phyloP scores from a whole-genome alignment of 2,329 filamentous ascomycete genomes.

The Xylariaceae sp. region DNA sequence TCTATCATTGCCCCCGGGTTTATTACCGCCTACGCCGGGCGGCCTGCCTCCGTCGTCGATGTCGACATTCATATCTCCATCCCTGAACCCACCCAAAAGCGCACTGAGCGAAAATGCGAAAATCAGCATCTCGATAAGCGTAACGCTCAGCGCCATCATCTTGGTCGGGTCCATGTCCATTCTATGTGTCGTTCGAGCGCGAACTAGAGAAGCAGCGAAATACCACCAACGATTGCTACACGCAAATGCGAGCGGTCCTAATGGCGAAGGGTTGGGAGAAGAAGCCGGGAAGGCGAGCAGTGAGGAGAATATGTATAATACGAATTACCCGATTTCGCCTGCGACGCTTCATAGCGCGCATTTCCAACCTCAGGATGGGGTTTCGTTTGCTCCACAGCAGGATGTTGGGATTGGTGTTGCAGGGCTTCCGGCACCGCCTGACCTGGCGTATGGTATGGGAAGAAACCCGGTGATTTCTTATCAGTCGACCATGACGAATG shows the following conservation, averaged over 20 bases:
- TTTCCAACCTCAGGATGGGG: no score
- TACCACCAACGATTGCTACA: slow-evolving; percentile 4
- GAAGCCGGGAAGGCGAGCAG: no score
- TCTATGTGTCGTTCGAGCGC: slow-evolving; percentile 9
- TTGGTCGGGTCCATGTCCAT: slow-evolving; percentile 10
- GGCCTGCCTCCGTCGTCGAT: not conserved
- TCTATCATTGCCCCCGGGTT: no score
- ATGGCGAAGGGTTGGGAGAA: not conserved
- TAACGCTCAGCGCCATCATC: slow-evolving; percentile 13
- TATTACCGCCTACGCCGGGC: no score
- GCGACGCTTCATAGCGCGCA: no score
- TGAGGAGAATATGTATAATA: no score
- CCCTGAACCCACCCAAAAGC: not conserved
- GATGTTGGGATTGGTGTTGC: not conserved
- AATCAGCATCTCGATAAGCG: slow-evolving; percentile 12
- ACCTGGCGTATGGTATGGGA: not conserved
- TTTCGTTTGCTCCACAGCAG: no score
- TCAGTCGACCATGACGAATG: no score
- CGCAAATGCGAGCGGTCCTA: not conserved
- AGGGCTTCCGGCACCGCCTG: not conserved
- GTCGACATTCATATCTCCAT: slow-evolving; percentile 9
- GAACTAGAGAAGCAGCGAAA: slow-evolving; percentile 2
- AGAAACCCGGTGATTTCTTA: no score
- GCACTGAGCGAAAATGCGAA: slow-evolving; percentile 9
- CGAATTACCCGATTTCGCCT: not conserved